Percentiles rank a stretch among this genome's conserved stretches.
Conservation (phyloP, 73 alveolate species). For the Tetrahymena elliotti region DNA sequence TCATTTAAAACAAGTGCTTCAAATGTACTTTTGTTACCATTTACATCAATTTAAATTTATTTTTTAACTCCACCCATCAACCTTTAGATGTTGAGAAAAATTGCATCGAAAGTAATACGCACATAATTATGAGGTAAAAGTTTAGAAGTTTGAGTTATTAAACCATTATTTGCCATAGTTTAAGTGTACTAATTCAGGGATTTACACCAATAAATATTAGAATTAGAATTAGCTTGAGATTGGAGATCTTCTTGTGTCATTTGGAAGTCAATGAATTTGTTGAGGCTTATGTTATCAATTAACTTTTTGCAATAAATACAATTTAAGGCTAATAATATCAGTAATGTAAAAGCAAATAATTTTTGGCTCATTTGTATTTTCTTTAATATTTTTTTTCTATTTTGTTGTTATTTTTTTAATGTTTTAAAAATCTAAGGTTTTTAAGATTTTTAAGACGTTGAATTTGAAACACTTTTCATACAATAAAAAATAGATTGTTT, state of each 20-base stretch:
- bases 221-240: neutral
- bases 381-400: no score
- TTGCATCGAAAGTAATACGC: neutral
- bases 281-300: neutral
- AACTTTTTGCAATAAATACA: neutral
- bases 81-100: no score
- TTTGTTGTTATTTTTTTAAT: neutral
- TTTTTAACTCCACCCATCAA: neutral
- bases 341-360: neutral
- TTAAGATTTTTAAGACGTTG: neutral
- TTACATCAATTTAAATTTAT: neutral
- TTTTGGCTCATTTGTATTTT: neutral
- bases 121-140: neutral
- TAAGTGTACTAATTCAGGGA: no score
- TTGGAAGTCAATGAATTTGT: no score
- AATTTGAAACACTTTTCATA: neutral
- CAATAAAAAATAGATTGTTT: neutral
- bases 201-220: neutral
- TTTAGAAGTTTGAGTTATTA: neutral
- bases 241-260: neutral
- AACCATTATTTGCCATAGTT: neutral
- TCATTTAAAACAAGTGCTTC: neutral
- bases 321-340: neutral
- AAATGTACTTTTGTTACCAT: neutral
- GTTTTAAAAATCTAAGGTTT: no score